phyloP scores from a whole-genome alignment of 139 green algal species.

The Closterium sp. region DNA sequence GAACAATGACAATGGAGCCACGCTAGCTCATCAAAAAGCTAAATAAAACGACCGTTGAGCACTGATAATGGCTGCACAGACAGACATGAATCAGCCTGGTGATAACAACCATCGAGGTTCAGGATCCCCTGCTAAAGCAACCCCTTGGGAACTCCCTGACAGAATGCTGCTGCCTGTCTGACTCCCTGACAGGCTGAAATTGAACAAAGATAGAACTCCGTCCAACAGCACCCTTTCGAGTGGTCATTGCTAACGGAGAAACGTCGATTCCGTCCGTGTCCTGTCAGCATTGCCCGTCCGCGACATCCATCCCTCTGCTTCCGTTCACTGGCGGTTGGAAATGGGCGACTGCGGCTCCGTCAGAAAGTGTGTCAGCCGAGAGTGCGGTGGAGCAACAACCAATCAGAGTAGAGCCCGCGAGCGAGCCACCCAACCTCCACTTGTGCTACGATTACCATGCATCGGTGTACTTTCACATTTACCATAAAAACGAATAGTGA shows the following conservation, averaged over 20 bases:
- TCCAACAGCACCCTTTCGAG: background rate
- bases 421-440: background rate
- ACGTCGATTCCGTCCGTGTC: background rate
- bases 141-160: too few species aligned
- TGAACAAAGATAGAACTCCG: background rate
- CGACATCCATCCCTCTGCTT: background rate
- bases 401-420: background rate
- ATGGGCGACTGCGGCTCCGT: background rate
- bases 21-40: background rate
- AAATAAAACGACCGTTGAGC: background rate
- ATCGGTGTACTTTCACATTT: too few species aligned
- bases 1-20: background rate
- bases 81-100: too few species aligned
- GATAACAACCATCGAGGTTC: too few species aligned
- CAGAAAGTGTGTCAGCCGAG: background rate
- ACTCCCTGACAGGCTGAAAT: background rate
- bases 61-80: background rate
- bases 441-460: background rate
- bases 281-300: background rate
- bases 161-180: background rate
- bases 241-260: background rate
- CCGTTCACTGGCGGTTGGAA: background rate
- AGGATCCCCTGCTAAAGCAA: too few species aligned
- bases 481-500: too few species aligned
- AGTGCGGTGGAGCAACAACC: background rate